These are phyloP conservation scores for Herpotrichia juniperi DNA, from an alignment of 2,329 filamentous ascomycete genomes.

Conservation along the genomic window DNA sequence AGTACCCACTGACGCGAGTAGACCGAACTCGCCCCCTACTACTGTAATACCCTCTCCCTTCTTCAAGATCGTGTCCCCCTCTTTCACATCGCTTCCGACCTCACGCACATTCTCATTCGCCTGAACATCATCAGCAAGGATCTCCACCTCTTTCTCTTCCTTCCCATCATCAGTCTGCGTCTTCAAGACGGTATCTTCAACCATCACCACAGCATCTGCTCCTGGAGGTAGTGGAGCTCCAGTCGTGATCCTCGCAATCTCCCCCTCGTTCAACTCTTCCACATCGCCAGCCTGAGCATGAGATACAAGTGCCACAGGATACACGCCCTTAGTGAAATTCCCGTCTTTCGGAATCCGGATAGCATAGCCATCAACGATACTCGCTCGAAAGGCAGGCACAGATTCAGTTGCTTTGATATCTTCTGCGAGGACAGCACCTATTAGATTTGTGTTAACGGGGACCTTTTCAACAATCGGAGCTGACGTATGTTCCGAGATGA, in stretches of 20 bases:
- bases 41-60: constrained; percentile 84
- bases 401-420: constrained; percentile 80
- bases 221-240: constrained; percentile 88
- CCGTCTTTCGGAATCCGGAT: constrained; percentile 41
- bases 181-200: constrained; percentile 85
- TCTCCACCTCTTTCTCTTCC: constrained; percentile 88
- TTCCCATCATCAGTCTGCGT: constrained; percentile 77
- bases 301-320: constrained; percentile 84
- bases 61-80: constrained; percentile 71
- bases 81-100: constrained; percentile 82
- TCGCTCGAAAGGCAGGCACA: constrained; percentile 92
- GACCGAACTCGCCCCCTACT: constrained; percentile 87
- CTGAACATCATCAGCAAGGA: constrained; percentile 76
- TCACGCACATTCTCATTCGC: constrained; percentile 89
- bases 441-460: constrained; percentile 68
- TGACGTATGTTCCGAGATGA: constrained; percentile 78
- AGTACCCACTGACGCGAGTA: constrained; percentile 84
- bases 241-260: constrained; percentile 90
- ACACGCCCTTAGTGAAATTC: constrained; percentile 72
- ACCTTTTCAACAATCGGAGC: constrained; percentile 61
- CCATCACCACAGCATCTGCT: constrained; percentile 93
- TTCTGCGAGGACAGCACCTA: constrained; percentile 81
- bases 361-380: constrained; percentile 96
- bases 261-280: constrained; percentile 69
- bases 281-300: constrained; percentile 79